Evolutionary conservation across 768 basidiomycete species (phyloP).

Genomic region (Podaxis mareebaensis): DNA sequence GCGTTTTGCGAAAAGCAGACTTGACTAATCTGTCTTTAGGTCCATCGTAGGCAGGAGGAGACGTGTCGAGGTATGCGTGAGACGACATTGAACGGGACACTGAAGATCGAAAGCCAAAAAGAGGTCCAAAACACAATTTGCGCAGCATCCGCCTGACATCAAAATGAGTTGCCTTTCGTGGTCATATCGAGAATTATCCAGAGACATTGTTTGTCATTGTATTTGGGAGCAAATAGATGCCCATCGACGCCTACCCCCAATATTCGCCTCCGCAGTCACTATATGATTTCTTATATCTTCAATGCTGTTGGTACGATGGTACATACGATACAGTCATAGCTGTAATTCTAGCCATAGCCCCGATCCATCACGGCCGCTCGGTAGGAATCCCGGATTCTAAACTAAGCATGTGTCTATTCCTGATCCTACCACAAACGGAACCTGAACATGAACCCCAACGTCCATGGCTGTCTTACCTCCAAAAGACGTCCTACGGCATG

Average conservation of each 20-base stretch:
- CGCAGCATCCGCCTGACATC: not conserved
- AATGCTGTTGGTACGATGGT: no score
- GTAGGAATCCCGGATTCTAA: not conserved
- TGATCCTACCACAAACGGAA: not conserved
- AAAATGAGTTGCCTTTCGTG: not conserved
- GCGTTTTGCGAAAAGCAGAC: conserved; percentile 58
- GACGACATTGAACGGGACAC: conserved; percentile 32
- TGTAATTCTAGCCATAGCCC: not conserved
- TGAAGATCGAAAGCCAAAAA: conserved; percentile 11
- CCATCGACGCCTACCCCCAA: not conserved
- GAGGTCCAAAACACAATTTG: conserved; percentile 16
- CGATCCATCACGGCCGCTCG: not conserved
- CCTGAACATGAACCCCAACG: not conserved
- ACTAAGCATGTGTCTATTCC: not conserved
- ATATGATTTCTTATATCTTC: no score
- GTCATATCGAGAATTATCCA: not conserved
- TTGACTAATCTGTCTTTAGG: conserved; percentile 59
- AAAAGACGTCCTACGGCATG: conserved; percentile 56
- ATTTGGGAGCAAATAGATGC: not conserved
- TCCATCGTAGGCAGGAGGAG: conserved; percentile 47
- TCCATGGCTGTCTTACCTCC: conserved; percentile 24
- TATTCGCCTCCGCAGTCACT: not conserved
- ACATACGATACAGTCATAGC: not conserved
- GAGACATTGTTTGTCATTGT: not conserved
- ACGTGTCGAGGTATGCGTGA: conserved; percentile 37